Percentiles rank a stretch among this genome's conserved stretches.
Conservation (phyloP, 305 asterid species). For the Petunia hybrid region DNA sequence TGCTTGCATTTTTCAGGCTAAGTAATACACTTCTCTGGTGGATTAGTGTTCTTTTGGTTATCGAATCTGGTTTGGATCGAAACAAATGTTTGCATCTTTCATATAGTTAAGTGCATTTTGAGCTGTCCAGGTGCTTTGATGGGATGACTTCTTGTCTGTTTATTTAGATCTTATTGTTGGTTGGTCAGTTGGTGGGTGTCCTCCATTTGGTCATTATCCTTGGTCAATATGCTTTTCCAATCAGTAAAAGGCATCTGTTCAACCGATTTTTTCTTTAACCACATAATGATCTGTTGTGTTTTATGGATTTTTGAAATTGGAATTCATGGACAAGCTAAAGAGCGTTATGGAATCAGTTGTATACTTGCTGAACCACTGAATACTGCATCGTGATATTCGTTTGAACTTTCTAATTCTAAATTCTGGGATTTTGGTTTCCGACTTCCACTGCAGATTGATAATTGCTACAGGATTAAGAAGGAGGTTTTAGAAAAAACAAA, state of each 20-base stretch:
- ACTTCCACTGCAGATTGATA: slow-evolving; percentile 60
- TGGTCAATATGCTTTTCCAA: not conserved
- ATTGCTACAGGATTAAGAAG: slow-evolving; percentile 65
- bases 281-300: slow-evolving; percentile 2
- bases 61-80: slow-evolving; percentile 18
- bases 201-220: not conserved
- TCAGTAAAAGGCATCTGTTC: not conserved
- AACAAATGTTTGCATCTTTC: slow-evolving; percentile 11
- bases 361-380: slow-evolving; percentile 7
- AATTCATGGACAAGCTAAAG: not conserved
- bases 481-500: slow-evolving; percentile 41
- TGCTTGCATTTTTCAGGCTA: not conserved
- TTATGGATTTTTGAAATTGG: slow-evolving; percentile 21
- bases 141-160: not conserved
- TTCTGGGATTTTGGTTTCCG: not conserved
- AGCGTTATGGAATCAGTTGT: slow-evolving; percentile 1
- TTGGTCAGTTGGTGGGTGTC: not conserved
- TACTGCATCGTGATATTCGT: slow-evolving; percentile 8
- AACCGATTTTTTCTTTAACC: not conserved
- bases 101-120: slow-evolving; percentile 18
- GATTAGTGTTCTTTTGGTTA: slow-evolving; percentile 5
- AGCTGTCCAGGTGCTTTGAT: slow-evolving; percentile 8
- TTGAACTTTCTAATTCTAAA: not conserved
- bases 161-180: not conserved
- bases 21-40: not conserved